These are phyloP conservation scores for Citrus cavaleriei DNA, from an alignment of 345 rosid genomes.

Conservation along the genomic window DNA sequence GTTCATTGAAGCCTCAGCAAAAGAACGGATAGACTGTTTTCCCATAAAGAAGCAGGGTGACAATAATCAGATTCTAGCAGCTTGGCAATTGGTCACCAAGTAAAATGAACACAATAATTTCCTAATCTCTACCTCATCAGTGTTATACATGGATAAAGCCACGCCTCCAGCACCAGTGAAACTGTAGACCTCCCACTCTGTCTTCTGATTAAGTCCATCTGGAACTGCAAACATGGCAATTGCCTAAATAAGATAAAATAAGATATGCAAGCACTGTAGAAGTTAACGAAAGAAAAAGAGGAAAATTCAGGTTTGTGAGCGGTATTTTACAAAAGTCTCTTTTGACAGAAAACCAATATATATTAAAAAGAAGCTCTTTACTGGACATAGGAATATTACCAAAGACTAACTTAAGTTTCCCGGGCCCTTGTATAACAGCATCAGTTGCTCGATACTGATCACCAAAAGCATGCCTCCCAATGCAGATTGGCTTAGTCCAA, in stretches of 20 bases:
- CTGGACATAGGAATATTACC: constrained; percentile 35
- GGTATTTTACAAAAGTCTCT: neutral
- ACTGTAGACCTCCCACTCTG: constrained; percentile 67
- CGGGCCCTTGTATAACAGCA: constrained; percentile 62
- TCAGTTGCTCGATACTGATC: constrained; percentile 95
- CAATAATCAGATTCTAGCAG: constrained; percentile 17
- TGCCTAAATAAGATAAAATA: constrained; percentile 1
- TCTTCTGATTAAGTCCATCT: constrained; percentile 52
- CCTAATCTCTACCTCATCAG: constrained; percentile 68
- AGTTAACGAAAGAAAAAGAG: neutral
- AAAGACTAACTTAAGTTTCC: constrained; percentile 69
- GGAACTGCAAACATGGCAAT: constrained; percentile 49
- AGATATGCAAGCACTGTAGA: neutral
- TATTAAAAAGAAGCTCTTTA: neutral
- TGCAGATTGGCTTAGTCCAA: constrained; percentile 94
- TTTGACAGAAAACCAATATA: neutral
- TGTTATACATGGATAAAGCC: constrained; percentile 85
- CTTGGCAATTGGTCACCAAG: neutral
- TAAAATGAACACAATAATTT: neutral
- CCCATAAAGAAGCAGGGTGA: constrained; percentile 4
- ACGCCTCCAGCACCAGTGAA: constrained; percentile 87
- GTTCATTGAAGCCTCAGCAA: constrained; percentile 88
- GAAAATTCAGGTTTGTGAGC: neutral
- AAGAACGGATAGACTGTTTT: constrained; percentile 70
- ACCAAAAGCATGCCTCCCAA: constrained; percentile 97